Evolutionary conservation across 2,329 filamentous ascomycete genomes (phyloP).

Genomic region (Penicillium digitatum): DNA sequence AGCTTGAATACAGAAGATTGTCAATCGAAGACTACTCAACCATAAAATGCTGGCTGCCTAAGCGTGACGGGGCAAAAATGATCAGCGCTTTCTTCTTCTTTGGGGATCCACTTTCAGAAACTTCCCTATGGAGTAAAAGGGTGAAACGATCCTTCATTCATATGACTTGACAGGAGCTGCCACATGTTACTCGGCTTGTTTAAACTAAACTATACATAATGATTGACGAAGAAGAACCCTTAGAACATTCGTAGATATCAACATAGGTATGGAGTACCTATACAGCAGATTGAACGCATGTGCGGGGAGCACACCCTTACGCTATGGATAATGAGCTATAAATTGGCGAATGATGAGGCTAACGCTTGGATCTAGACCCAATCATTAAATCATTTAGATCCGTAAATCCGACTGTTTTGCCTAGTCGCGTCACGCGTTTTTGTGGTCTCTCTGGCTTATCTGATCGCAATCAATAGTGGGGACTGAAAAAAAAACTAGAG

Average conservation of each 20-base stretch:
- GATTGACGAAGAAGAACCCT: background rate
- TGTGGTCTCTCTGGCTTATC: constrained; percentile 9
- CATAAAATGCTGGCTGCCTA: background rate
- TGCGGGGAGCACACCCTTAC: constrained; percentile 4
- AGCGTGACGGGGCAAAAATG: constrained; percentile 10
- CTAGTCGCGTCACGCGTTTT: constrained; percentile 21
- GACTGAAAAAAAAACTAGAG: constrained; percentile 10
- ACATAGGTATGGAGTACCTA: background rate
- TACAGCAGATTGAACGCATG: background rate
- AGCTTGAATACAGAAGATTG: background rate
- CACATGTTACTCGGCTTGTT: background rate
- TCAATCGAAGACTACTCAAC: background rate
- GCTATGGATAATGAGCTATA: background rate
- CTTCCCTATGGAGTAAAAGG: constrained; percentile 8
- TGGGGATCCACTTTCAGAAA: constrained; percentile 12
- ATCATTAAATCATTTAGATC: constrained; percentile 13
- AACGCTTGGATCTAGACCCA: constrained; percentile 6
- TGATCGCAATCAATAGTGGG: constrained; percentile 13
- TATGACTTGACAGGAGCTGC: constrained; percentile 3
- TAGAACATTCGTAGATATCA: background rate
- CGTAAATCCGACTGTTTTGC: constrained; percentile 22
- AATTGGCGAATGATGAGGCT: constrained; percentile 5
- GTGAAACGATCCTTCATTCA: constrained; percentile 15
- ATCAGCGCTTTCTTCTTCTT: constrained; percentile 13
- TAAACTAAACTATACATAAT: background rate